Base-by-base conservation (phyloP, 805 yeast species). In the Jamesozyma piceae region DNA sequence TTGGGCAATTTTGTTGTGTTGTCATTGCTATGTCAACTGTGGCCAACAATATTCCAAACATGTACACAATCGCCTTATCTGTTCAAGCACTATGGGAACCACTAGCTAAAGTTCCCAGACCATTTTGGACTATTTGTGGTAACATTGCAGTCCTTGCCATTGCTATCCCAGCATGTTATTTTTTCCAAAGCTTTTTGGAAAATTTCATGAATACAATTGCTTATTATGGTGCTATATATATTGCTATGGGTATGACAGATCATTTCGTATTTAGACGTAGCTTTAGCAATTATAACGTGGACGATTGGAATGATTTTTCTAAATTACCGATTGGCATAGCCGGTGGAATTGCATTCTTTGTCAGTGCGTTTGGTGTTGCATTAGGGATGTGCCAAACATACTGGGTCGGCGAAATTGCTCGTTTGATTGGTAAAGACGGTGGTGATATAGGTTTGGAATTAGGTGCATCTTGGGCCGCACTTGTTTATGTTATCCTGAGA, bases 191-290 rank as follows among this genome's bases (percentile, higher is more conserved):
- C 14, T 87, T 83, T 54, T 81, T 88, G 80, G 73, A 73, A 46
- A 77, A 84, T 67, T 89, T 88, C 66, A 86, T 88, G 96, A 77
- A 83, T 67, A 68, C 87, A 62, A 87, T 89, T 63, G 90, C 85
- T 53, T 88, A 89, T 73, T 88, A 92, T 77, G 72, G 87, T 58
- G 88, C 95, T 44, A 82, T 87, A 55, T 89, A 88, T 67, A 77
- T 75, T 57, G 75, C 83, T 37, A 77, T 88, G 63, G 64, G 77
- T 22, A 63, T 81, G 13, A 74, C 85, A 32, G 95, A 88, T 64
- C 95, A 88, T 64, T 80, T 84, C 62, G 71, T 87, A 61, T 82
- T 77, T 77, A 78, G 79, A 58, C 73, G 69, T 53, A 85, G 37
- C 8, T 68, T 71, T 52, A 51, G 66, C 34, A 76, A 74, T 46